Evolutionary conservation across 768 basidiomycete species (phyloP).

Genomic region (Termitomyces titanicus): DNA sequence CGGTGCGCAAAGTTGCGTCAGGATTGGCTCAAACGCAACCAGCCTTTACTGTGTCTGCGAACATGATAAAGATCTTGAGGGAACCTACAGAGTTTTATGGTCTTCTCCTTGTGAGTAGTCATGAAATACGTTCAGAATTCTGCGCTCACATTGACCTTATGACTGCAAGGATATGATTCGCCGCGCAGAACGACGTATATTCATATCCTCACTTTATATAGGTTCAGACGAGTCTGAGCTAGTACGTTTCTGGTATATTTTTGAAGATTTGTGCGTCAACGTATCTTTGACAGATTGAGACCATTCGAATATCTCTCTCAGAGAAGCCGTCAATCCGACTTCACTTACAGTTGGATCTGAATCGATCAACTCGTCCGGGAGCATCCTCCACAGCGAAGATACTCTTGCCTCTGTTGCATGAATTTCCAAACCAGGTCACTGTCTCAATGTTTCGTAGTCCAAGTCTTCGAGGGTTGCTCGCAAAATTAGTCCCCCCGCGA

Average conservation of each 20-base stretch:
- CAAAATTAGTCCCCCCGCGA: slow-evolving; percentile 78
- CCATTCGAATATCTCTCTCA: slow-evolving; percentile 58
- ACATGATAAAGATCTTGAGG: slow-evolving; percentile 50
- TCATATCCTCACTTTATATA: slow-evolving; percentile 89
- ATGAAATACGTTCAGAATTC: background rate
- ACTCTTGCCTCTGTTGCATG: slow-evolving; percentile 69
- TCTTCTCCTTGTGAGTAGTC: slow-evolving; percentile 42
- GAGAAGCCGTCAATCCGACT: slow-evolving; percentile 61
- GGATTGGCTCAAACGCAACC: slow-evolving; percentile 41
- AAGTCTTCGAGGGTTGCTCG: slow-evolving; percentile 69
- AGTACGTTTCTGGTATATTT: slow-evolving; percentile 40
- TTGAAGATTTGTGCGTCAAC: background rate
- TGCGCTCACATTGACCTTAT: background rate
- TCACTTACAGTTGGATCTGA: slow-evolving; percentile 74
- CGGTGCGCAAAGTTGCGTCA: slow-evolving; percentile 33
- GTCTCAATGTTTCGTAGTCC: slow-evolving; percentile 88
- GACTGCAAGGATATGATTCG: slow-evolving; percentile 63
- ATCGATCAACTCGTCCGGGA: slow-evolving; percentile 75
- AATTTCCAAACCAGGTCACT: slow-evolving; percentile 69
- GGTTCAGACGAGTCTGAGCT: slow-evolving; percentile 76
- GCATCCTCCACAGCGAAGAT: slow-evolving; percentile 61
- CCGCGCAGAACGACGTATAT: slow-evolving; percentile 75
- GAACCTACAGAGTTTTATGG: slow-evolving; percentile 58
- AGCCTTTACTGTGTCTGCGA: slow-evolving; percentile 39
- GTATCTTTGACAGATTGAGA: slow-evolving; percentile 53